Conservation (phyloP, 2,329 filamentous ascomycete genomes). For the Fusarium brachygibbosum region DNA sequence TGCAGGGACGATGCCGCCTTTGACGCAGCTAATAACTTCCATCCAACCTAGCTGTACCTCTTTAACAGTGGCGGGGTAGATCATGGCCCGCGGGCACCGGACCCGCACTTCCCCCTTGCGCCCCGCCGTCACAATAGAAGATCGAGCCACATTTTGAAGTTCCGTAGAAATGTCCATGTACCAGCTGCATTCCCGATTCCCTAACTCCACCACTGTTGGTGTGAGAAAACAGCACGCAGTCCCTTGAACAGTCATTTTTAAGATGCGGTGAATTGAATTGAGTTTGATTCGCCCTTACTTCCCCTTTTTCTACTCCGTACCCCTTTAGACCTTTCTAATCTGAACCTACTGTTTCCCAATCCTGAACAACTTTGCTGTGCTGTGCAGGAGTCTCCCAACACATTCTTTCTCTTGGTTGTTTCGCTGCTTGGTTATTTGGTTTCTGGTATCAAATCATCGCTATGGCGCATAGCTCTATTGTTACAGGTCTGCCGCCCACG, state of each 20-base stretch:
- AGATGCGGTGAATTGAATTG: conserved; percentile 47
- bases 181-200: conserved; percentile 4
- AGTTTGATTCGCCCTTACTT: conserved; percentile 23
- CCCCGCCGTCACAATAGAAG: conserved; percentile 6
- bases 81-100: neutral
- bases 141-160: conserved; percentile 34
- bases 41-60: neutral
- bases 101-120: conserved; percentile 1
- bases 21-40: neutral
- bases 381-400: conserved; percentile 9
- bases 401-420: conserved; percentile 13
- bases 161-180: neutral
- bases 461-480: conserved; percentile 30
- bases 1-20: too few relatives aligned
- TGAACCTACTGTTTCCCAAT: neutral
- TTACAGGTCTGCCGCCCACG: conserved; percentile 44
- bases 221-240: conserved; percentile 26
- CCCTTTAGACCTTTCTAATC: conserved; percentile 11
- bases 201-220: conserved; percentile 24
- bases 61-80: conserved; percentile 30
- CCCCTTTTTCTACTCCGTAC: neutral
- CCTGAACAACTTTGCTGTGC: conserved; percentile 5
- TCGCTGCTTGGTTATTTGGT: neutral
- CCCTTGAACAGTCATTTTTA: neutral
- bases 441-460: neutral